Conservation (phyloP, 1,139 yeast genomes). For the Eremothecium coryli region DNA sequence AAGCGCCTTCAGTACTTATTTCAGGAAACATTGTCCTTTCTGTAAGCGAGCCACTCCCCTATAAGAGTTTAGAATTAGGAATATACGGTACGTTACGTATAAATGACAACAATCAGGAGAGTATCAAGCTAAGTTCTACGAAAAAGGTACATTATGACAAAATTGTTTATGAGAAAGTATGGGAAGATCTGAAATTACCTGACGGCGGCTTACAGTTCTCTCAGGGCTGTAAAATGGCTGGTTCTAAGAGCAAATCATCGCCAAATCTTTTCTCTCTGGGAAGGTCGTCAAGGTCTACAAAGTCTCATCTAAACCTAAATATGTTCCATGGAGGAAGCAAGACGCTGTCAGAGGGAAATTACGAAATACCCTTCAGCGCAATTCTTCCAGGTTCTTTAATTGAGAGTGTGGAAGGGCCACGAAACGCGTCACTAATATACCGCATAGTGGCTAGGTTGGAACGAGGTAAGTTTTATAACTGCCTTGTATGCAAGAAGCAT, state of each 20-base stretch:
- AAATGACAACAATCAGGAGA: conserved; percentile 44
- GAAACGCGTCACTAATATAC: conserved; percentile 75
- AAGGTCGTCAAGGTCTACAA: conserved; percentile 26
- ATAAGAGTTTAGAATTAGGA: conserved; percentile 54
- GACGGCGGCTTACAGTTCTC: conserved; percentile 1
- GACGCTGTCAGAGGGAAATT: conserved; percentile 61
- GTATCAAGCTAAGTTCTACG: conserved; percentile 39
- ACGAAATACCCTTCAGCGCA: conserved; percentile 83
- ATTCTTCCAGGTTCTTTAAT: conserved; percentile 77
- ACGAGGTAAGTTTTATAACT: conserved; percentile 65
- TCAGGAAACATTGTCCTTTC: conserved; percentile 73
- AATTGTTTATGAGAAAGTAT: conserved; percentile 60
- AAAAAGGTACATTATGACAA: conserved; percentile 55
- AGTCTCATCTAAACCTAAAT: conserved; percentile 29
- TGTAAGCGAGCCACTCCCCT: conserved; percentile 62
- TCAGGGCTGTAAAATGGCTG: conserved; percentile 1
- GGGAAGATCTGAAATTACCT: conserved; percentile 48
- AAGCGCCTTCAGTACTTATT: conserved; percentile 68
- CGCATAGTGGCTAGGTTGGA: conserved; percentile 73
- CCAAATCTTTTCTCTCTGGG: conserved; percentile 14
- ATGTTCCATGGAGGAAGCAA: conserved; percentile 22
- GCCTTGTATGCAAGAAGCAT: conserved; percentile 60
- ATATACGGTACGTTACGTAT: conserved; percentile 57
- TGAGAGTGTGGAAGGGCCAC: conserved; percentile 86
- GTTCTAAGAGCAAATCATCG: conserved; percentile 19